Percentiles rank a stretch among this genome's conserved stretches.
Conservation (phyloP, 2,329 filamentous ascomycete genomes). For the Colletotrichum agaves region DNA sequence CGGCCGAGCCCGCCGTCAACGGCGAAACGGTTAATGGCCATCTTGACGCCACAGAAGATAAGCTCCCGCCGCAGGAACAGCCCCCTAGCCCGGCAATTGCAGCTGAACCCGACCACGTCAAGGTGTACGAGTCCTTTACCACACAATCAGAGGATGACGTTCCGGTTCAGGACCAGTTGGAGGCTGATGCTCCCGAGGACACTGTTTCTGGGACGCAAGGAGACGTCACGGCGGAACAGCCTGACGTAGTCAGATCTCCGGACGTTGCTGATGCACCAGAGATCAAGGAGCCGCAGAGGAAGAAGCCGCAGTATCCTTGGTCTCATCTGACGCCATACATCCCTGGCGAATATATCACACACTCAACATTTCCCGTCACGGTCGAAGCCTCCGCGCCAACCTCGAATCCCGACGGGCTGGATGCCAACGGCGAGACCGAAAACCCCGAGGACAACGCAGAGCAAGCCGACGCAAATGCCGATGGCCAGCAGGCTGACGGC, state of each 20-base stretch:
- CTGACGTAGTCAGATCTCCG: not conserved
- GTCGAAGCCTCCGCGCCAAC: conserved; percentile 41
- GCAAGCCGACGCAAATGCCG: not conserved
- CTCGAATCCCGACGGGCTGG: conserved; percentile 19
- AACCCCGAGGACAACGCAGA: conserved; percentile 30
- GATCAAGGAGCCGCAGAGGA: conserved; percentile 24
- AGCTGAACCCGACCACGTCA: not conserved
- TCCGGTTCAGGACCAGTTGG: conserved; percentile 22
- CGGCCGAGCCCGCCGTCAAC: not conserved
- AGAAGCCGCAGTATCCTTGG: conserved; percentile 45
- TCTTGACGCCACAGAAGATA: not conserved
- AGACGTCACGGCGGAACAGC: not conserved
- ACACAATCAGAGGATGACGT: not conserved
- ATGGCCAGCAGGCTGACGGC: conserved; percentile 40
- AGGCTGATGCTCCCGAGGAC: conserved; percentile 18
- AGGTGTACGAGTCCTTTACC: conserved; percentile 5
- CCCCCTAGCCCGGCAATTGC: not conserved
- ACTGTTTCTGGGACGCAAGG: not conserved
- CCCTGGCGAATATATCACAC: conserved; percentile 50
- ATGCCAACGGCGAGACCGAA: conserved; percentile 24
- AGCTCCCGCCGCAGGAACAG: not conserved
- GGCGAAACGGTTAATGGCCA: conserved; percentile 18
- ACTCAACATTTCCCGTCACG: conserved; percentile 44
- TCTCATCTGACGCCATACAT: conserved; percentile 54
- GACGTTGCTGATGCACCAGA: not conserved